phyloP scores from a whole-genome alignment of 2,329 filamentous ascomycete genomes.

The Aaosphaeria pasadenensis region DNA sequence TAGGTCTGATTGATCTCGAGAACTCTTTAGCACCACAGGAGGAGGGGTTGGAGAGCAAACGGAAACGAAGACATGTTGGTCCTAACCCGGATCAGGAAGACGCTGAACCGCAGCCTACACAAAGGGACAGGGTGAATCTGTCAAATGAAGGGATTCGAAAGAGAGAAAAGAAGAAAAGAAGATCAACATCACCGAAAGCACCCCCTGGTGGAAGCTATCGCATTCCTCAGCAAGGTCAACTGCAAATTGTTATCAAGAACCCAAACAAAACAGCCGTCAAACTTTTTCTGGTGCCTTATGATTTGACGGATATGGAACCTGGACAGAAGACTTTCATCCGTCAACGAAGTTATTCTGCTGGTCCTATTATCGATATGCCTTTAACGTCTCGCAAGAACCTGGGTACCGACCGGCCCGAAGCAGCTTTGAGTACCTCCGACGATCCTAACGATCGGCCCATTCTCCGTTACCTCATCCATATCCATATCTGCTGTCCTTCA shows the following conservation, averaged over 20 bases:
- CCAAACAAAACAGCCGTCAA: slow-evolving; percentile 98
- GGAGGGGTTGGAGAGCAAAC: slow-evolving; percentile 40
- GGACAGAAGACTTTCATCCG: slow-evolving; percentile 95
- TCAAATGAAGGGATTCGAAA: slow-evolving; percentile 39
- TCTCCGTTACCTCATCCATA: slow-evolving; percentile 83
- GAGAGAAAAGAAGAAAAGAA: slow-evolving; percentile 58
- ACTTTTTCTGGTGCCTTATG: slow-evolving; percentile 89
- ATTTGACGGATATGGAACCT: slow-evolving; percentile 85
- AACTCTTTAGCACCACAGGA: slow-evolving; percentile 63
- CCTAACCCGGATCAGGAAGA: slow-evolving; percentile 23
- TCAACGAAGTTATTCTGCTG: slow-evolving; percentile 87
- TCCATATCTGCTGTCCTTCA: slow-evolving; percentile 87
- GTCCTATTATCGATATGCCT: slow-evolving; percentile 75
- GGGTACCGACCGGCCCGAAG: slow-evolving; percentile 54
- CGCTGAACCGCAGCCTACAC: slow-evolving; percentile 14
- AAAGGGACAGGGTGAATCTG: slow-evolving; percentile 3
- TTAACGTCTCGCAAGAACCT: slow-evolving; percentile 45
- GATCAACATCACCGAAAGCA: slow-evolving; percentile 56
- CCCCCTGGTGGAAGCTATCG: slow-evolving; percentile 88
- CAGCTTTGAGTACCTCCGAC: slow-evolving; percentile 48
- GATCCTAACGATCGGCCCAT: slow-evolving; percentile 64
- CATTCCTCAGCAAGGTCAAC: slow-evolving; percentile 87
- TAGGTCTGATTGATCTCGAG: slow-evolving; percentile 88
- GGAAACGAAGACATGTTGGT: slow-evolving; percentile 34
- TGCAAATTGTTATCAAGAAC: slow-evolving; percentile 97